These are phyloP conservation scores for Kodamaea kaohsiungensis DNA, from an alignment of 805 yeast species.

Conservation along the genomic window DNA sequence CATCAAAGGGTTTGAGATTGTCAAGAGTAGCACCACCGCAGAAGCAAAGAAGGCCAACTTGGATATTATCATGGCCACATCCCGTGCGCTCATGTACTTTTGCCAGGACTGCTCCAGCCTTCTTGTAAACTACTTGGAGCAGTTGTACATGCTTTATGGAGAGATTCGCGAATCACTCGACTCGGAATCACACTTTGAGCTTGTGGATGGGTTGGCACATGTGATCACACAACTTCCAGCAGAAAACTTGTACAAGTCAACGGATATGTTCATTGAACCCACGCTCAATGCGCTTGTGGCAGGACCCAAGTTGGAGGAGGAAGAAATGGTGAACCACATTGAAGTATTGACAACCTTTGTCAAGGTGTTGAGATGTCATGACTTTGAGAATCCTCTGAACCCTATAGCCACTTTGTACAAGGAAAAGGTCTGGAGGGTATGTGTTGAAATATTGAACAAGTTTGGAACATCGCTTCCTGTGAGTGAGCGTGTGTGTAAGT, in stretches of 20 bases:
- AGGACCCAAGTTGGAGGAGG: constrained; percentile 24
- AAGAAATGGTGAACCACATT: constrained; percentile 61
- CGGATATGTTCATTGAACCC: constrained; percentile 67
- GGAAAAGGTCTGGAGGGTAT: constrained; percentile 59
- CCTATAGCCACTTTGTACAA: constrained; percentile 57
- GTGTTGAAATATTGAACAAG: constrained; percentile 47
- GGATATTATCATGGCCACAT: constrained; percentile 77
- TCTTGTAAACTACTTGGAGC: constrained; percentile 68
- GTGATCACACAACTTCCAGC: constrained; percentile 64
- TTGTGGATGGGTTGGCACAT: constrained; percentile 88
- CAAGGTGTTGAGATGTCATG: constrained; percentile 52
- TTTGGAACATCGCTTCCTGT: constrained; percentile 62
- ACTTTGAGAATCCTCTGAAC: constrained; percentile 36
- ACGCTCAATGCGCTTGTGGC: constrained; percentile 43
- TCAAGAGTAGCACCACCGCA: constrained; percentile 9
- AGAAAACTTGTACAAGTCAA: constrained; percentile 52
- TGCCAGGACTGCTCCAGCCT: constrained; percentile 84
- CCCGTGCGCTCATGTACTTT: constrained; percentile 91
- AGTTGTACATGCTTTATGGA: constrained; percentile 72
- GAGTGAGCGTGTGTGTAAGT: constrained; percentile 74
- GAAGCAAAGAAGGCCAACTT: constrained; percentile 16
- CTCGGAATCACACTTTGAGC: constrained; percentile 68
- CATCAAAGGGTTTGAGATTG: constrained; percentile 60
- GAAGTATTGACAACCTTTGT: constrained; percentile 67
- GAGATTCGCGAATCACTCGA: constrained; percentile 55